Percentiles rank a stretch among this genome's conserved stretches.
Evolutionary conservation across 306 rosid species (phyloP).

Genomic region (Erythrophleum fordii): DNA sequence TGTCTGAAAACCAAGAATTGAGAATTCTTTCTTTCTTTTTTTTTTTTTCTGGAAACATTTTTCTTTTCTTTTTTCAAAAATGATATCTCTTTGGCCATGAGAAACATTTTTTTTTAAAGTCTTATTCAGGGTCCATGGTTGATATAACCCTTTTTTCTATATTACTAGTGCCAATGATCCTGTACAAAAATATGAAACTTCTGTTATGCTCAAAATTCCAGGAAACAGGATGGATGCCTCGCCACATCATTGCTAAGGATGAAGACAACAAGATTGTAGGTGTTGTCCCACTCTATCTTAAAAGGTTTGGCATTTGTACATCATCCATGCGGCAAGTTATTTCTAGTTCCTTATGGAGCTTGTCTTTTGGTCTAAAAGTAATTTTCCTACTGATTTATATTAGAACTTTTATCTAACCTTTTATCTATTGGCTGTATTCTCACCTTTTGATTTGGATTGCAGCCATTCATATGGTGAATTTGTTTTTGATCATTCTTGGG

Average conservation of each 20-base stretch:
- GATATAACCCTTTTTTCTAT: neutral
- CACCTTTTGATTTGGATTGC: conserved; percentile 42
- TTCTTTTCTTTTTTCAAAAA: neutral
- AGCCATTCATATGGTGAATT: conserved; percentile 96
- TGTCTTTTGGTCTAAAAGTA: conserved; percentile 7
- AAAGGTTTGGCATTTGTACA: conserved; percentile 54
- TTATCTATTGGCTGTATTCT: conserved; percentile 3
- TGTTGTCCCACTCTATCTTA: conserved; percentile 88
- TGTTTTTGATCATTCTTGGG: conserved; percentile 98
- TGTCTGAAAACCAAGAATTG: neutral
- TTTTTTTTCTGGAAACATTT: neutral
- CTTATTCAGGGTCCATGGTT: neutral
- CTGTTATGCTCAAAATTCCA: conserved; percentile 34
- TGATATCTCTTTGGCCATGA: neutral
- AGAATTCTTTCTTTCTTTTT: neutral
- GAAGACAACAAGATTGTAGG: conserved; percentile 52
- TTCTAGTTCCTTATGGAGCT: conserved; percentile 25
- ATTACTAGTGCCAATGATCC: neutral
- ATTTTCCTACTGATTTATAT: neutral
- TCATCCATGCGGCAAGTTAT: conserved; percentile 28
- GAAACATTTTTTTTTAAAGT: neutral
- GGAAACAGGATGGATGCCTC: conserved; percentile 91
- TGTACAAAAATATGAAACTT: neutral
- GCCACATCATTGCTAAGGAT: conserved; percentile 77
- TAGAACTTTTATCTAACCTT: neutral